Percentiles rank a stretch among this genome's conserved stretches.
Evolutionary conservation across 2,329 filamentous ascomycete species (phyloP).

Genomic region (Pestalotiopsis sp.): DNA sequence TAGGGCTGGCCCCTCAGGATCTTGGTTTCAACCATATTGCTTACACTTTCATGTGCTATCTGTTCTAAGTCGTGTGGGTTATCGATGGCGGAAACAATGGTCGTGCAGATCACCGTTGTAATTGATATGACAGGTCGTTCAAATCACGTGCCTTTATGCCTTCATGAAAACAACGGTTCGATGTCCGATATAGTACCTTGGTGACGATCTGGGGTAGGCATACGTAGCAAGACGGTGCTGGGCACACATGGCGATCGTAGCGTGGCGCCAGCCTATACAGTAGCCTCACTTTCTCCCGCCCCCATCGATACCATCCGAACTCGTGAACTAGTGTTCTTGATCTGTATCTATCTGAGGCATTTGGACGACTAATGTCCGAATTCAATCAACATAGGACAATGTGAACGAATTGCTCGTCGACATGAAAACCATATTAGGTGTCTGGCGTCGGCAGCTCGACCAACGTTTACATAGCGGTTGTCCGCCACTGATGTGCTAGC

Average conservation of each 20-base stretch:
- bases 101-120: neutral
- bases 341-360: neutral
- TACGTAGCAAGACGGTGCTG: neutral
- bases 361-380: neutral
- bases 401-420: no score
- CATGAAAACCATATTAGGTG: no score
- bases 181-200: neutral
- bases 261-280: neutral
- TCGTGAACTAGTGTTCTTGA: neutral
- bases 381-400: no score
- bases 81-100: neutral
- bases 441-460: no score
- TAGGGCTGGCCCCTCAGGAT: neutral
- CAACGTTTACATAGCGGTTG: no score
- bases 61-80: neutral
- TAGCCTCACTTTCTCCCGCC: neutral
- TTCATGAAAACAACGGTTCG: neutral
- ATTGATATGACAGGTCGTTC: neutral
- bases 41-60: neutral
- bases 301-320: neutral
- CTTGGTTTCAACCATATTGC: neutral
- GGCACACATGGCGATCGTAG: neutral
- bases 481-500: no score
- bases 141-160: neutral
- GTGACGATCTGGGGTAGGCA: neutral